A percentile compares a stretch with the other conserved stretches of the same genome.
phyloP scores from a whole-genome alignment of 2,329 filamentous ascomycete genomes.

The Colletotrichum karsti region DNA sequence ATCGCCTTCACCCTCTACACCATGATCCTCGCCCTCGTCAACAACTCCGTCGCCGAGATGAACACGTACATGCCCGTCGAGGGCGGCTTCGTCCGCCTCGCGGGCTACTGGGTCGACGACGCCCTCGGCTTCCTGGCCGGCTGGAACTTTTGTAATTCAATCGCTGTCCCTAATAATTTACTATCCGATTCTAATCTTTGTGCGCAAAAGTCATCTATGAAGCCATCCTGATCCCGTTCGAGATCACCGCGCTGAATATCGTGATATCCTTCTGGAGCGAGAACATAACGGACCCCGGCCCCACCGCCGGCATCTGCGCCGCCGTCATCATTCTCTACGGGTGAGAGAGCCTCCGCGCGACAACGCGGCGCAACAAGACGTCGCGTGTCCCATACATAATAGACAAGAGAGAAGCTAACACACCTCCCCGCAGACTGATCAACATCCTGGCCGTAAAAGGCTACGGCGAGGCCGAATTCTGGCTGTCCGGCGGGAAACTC shows the following conservation, averaged over 20 bases:
- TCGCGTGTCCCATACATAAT: too few species aligned
- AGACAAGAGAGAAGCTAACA: too few species aligned
- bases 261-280: conserved; percentile 34
- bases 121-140: conserved; percentile 63
- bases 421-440: conserved; percentile 2
- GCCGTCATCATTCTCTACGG: conserved; percentile 29
- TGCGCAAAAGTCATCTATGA: conserved; percentile 51
- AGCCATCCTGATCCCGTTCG: conserved; percentile 48
- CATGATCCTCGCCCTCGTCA: conserved; percentile 47
- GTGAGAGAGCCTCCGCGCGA: conserved; percentile 6
- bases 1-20: conserved; percentile 23
- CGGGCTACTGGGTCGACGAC: conserved; percentile 57
- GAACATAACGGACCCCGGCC: conserved; percentile 20
- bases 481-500: conserved; percentile 64
- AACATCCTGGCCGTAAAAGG: conserved; percentile 27
- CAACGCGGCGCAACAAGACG: too few species aligned
- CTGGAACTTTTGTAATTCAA: conserved; percentile 60
- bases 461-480: conserved; percentile 67
- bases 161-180: too few species aligned
- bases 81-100: conserved; percentile 21
- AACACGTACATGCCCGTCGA: conserved; percentile 42
- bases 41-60: conserved; percentile 42
- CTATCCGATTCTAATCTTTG: too few species aligned
- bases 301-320: conserved; percentile 32
- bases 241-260: conserved; percentile 32